Base-by-base conservation (phyloP, 208 protist genomes). In the Leishmania amazonensis region DNA sequence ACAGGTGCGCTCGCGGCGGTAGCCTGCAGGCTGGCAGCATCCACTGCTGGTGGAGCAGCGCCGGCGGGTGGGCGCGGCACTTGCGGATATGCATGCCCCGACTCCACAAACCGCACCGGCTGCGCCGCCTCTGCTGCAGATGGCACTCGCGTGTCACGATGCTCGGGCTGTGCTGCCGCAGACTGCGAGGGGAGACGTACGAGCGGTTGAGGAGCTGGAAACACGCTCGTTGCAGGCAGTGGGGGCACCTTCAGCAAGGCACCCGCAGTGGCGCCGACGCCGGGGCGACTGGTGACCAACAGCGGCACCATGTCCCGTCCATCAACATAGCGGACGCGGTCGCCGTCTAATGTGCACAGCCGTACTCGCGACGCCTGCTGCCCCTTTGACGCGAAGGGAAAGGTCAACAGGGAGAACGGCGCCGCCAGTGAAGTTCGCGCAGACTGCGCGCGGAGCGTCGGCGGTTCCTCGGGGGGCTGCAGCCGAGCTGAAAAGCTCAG, bases 211-310 rank as follows among this genome's bases (percentile, higher is more conserved):
- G 91, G 90, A 0, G 84, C 83, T 8, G 74, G 76, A 74, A 93
- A 94, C 9, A 96, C 93, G 80, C 76, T 83, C 62, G 85, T 89
- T 64, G 93, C 62, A 15, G 93, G 93, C 51, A 96, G 73, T 31
- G 89, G 71, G 5, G 93, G 93, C 35, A 84, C 86, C 9, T 73
- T 75, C 15, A 92, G 42, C 70, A 80, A 9, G 15, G 4, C 31
- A 3, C 53, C 35, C 1, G 40, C 21, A 0, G 40, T 9, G 51
- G 31, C 54, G 28, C 19, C 35, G 15, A 31, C n/a, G 15, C 9
- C 4, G 49, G 73, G 73, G 40, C 54, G 75, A 19, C 24, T 65
- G 24, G 68, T 40, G 6, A 3, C 1, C 11, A 19, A 9, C 71
- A 78, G 67, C 11, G 64, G 2, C 38, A 80, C 62, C 21, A 21